Percentiles rank a stretch among this genome's conserved stretches.
phyloP scores from a whole-genome alignment of 2,329 filamentous ascomycete species.

The Fusarium penzigii region DNA sequence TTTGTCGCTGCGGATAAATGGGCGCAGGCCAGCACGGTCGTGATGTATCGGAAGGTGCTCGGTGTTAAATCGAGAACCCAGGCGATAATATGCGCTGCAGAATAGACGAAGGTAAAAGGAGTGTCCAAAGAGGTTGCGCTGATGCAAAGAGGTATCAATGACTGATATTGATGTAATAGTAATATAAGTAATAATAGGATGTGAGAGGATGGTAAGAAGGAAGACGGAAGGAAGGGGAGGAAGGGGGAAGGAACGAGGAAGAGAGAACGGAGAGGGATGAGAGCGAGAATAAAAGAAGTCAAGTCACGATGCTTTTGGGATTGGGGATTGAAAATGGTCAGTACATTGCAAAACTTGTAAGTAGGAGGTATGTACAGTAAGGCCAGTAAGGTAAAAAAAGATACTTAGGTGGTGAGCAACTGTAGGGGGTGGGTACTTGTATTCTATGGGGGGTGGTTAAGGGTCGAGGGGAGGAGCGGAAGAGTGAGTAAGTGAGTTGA shows the following conservation, averaged over 20 bases:
- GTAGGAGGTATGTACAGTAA: too few species aligned
- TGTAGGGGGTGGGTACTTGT: conserved; percentile 19
- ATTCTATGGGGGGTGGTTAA: conserved; percentile 27
- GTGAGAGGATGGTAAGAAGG: conserved; percentile 3
- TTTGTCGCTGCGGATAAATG: too few species aligned
- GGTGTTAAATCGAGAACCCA: neutral
- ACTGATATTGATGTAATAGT: conserved; percentile 2
- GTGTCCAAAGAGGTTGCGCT: conserved; percentile 12
- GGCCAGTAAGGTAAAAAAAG: too few species aligned
- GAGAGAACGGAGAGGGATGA: conserved; percentile 17
- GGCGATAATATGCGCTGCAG: neutral
- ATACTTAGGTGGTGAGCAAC: conserved; percentile 8
- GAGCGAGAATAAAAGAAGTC: conserved; percentile 20
- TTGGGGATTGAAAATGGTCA: conserved; percentile 22
- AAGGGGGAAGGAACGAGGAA: conserved; percentile 5
- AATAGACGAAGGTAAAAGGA: neutral
- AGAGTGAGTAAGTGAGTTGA: too few species aligned
- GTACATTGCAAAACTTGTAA: conserved; percentile 1
- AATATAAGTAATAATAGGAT: neutral
- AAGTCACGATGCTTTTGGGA: conserved; percentile 25
- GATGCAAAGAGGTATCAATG: conserved; percentile 8
- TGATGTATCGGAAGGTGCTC: too few species aligned
- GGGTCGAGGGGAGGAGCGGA: too few species aligned
- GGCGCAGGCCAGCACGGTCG: too few species aligned
- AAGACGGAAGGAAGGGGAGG: conserved; percentile 11